These are phyloP conservation scores for Ceratocystis papillata DNA, from an alignment of 2,329 filamentous ascomycete species.

Conservation along the genomic window DNA sequence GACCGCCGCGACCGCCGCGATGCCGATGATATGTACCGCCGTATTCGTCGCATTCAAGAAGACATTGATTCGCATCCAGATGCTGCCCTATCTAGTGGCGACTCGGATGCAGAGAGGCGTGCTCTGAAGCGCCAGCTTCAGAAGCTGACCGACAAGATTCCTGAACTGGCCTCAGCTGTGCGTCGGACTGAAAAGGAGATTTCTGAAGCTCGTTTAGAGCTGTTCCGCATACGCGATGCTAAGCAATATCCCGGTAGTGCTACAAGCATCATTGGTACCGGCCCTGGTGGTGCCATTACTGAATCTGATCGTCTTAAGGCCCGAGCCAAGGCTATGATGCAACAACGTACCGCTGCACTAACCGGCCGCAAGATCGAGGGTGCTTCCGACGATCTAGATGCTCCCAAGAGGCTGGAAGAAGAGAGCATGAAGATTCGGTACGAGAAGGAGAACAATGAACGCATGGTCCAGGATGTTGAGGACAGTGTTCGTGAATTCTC, in stretches of 20 bases:
- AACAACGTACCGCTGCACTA: constrained; percentile 85
- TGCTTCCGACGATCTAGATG: constrained; percentile 61
- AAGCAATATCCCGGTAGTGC: constrained; percentile 80
- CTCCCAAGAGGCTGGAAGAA: constrained; percentile 76
- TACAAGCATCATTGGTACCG: constrained; percentile 76
- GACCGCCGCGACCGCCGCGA: constrained; percentile 85
- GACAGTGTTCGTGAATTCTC: constrained; percentile 88
- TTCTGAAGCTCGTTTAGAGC: constrained; percentile 77
- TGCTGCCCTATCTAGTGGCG: constrained; percentile 53
- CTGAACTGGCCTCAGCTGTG: constrained; percentile 84
- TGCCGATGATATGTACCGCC: constrained; percentile 85
- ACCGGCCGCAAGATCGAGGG: constrained; percentile 69
- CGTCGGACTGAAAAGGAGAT: constrained; percentile 85
- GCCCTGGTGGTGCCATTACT: constrained; percentile 79
- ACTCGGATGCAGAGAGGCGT: constrained; percentile 80
- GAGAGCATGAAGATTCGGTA: constrained; percentile 70
- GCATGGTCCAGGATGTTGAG: constrained; percentile 93
- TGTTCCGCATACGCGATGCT: constrained; percentile 87
- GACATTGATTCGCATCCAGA: constrained; percentile 90
- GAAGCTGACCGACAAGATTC: constrained; percentile 75
- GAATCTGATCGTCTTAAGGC: constrained; percentile 93
- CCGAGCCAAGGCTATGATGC: constrained; percentile 95
- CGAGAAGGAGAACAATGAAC: constrained; percentile 87
- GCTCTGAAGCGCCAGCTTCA: constrained; percentile 83
- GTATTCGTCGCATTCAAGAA: constrained; percentile 82